These are phyloP conservation scores for Zygosaccharomyces bailii DNA, from an alignment of 805 yeast species.

Conservation along the genomic window DNA sequence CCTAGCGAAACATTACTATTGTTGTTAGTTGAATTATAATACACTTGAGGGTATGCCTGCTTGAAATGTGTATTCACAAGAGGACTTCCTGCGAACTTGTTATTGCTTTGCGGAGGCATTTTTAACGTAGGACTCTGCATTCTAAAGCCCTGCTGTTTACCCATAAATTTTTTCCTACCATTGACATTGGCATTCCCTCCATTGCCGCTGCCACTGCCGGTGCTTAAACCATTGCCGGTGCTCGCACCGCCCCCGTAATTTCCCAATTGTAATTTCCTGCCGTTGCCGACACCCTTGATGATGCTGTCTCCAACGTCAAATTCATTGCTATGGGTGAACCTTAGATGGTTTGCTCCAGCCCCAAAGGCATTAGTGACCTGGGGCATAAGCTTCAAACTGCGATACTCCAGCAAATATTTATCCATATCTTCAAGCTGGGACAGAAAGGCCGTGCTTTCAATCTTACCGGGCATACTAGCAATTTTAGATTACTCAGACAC, in stretches of 20 bases:
- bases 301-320: conserved; percentile 5
- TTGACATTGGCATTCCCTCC: conserved; percentile 5
- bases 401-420: conserved; percentile 29
- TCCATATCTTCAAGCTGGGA: conserved; percentile 38
- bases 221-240: conserved; percentile 14
- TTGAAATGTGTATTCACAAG: conserved; percentile 19
- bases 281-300: conserved; percentile 9
- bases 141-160: conserved; percentile 14
- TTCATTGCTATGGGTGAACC: conserved; percentile 7
- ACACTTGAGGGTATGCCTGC: conserved; percentile 26
- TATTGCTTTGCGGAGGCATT: conserved; percentile 10
- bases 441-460: conserved; percentile 32
- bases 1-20: conserved; percentile 13
- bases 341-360: conserved; percentile 5
- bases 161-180: conserved; percentile 13
- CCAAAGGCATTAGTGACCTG: conserved; percentile 14
- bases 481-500: not conserved
- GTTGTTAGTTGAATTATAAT: conserved; percentile 14
- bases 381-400: conserved; percentile 23
- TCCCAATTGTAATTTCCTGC: conserved; percentile 7
- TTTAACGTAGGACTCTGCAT: conserved; percentile 17
- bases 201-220: conserved; percentile 10
- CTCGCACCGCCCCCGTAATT: conserved; percentile 5
- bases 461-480: conserved; percentile 30
- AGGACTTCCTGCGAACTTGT: conserved; percentile 11